A percentile compares a stretch with the other conserved stretches of the same genome.
Evolutionary conservation across 164 flowering plant genomes (phyloP).

Genomic region (Annona squamosa): DNA sequence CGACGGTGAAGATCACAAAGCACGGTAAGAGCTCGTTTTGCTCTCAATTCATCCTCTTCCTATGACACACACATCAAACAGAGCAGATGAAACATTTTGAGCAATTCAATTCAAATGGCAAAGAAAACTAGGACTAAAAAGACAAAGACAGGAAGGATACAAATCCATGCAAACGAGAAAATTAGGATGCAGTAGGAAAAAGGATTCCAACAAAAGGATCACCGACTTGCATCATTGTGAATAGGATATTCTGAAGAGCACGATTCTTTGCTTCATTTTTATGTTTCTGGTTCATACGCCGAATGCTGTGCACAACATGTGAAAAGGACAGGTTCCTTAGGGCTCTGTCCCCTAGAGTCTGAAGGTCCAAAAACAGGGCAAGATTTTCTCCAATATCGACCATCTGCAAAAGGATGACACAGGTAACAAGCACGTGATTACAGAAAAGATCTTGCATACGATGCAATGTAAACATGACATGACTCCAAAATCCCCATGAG

Average conservation of each 20-base stretch:
- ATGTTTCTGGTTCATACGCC: conserved; percentile 75
- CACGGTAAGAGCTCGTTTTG: conserved; percentile 68
- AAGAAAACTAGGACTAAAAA: background rate
- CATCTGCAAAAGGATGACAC: conserved; percentile 29
- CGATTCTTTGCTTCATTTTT: conserved; percentile 67
- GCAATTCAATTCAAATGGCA: background rate
- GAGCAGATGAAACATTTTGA: background rate
- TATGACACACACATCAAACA: conserved; percentile 15
- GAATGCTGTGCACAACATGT: conserved; percentile 70
- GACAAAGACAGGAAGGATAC: background rate
- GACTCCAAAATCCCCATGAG: background rate
- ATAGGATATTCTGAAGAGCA: conserved; percentile 65
- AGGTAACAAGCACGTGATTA: background rate
- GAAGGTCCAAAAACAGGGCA: conserved; percentile 76
- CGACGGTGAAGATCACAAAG: conserved; percentile 82
- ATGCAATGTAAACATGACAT: background rate
- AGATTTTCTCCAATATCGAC: conserved; percentile 65
- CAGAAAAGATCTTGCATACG: background rate
- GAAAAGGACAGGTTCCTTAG: conserved; percentile 59
- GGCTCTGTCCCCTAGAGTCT: conserved; percentile 57
- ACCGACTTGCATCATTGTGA: conserved; percentile 56
- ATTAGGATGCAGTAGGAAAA: background rate
- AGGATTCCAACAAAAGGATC: background rate
- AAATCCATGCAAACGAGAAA: background rate
- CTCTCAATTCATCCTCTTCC: conserved; percentile 75